Evolutionary conservation across 2,329 filamentous ascomycete species (phyloP), one percentile per base, ranked within the genome.

Genomic region (Dryadomyces quercus-mongolicae): DNA sequence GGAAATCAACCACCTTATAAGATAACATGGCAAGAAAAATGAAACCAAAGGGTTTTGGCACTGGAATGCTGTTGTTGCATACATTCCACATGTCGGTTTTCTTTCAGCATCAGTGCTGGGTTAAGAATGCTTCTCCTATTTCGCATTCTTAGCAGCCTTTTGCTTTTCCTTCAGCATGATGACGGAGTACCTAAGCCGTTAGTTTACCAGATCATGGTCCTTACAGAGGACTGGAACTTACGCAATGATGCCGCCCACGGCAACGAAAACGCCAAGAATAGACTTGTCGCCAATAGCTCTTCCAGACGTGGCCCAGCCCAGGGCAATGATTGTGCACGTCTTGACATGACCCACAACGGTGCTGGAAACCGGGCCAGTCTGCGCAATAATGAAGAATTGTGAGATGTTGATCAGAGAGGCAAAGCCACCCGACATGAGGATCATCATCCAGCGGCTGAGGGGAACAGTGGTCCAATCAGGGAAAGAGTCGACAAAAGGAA

Each of bases 271-370:
- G 22, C 79, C 79, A 46, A 78, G 58, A 21, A 81, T 65, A 5
- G 75, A 75, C 64, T 73, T 78, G 61, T 81, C 78, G 15, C 74
- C 73, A 31, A 80, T 73, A 10, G 74, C 72, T n/a, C 78, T 68
- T 9, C 78, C 76, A 12, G 75, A 80, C 0, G 69, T 71, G 54
- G 71, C 68, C 81, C 81, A 85, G 34, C 81, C 81, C 5, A 85
- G 66, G 18, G 75, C 74, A n/a, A 84, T 80, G 59, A 85, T 84
- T 5, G 76, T 76, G 60, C 80, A 83, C 0, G 81, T 85, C 67
- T 85, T 85, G 40, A 82, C 69, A 61, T 85, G 81, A 0, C 81
- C 82, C 16, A 85, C 80, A 1, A 85, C 80, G 0, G 81, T 84
- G 60, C 80, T 83, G 8, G 80, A 80, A 4, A 85, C 80, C 0